phyloP scores from a whole-genome alignment of 1,284 basidiomycete species.

The Boletus sp. region DNA sequence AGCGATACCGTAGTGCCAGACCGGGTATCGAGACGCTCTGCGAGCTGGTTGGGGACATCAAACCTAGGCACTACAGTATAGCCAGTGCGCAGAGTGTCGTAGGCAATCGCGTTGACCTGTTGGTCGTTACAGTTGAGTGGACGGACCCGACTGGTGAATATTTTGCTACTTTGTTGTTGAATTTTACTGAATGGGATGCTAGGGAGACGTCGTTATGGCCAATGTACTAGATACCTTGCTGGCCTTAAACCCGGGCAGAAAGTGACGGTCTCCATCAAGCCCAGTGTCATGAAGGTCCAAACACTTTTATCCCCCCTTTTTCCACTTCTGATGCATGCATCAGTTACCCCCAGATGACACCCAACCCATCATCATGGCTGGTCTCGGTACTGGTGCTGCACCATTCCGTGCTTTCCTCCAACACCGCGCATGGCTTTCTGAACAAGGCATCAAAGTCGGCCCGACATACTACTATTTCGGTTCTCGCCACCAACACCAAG shows the following conservation, averaged over 20 bases:
- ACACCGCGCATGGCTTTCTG: conserved; percentile 80
- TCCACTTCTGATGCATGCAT: conserved; percentile 5
- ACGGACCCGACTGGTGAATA: conserved; percentile 72
- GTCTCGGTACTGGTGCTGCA: conserved; percentile 95
- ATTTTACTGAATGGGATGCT: conserved; percentile 8
- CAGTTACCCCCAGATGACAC: conserved; percentile 79
- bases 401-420: conserved; percentile 99
- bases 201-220: conserved; percentile 84
- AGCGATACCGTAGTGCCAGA: conserved; percentile 75
- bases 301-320: background rate
- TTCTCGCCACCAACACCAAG: conserved; percentile 89
- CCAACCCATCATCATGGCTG: conserved; percentile 97
- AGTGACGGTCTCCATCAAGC: conserved; percentile 97
- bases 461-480: conserved; percentile 98
- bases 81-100: conserved; percentile 93
- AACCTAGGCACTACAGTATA: conserved; percentile 97
- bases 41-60: conserved; percentile 88
- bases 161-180: background rate
- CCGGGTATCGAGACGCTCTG: conserved; percentile 83
- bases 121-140: conserved; percentile 98
- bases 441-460: conserved; percentile 78
- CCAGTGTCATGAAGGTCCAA: conserved; percentile 96
- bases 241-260: conserved; percentile 82
- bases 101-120: conserved; percentile 88
- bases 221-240: conserved; percentile 94